These are phyloP conservation scores for Colletotrichum sp. DNA, from an alignment of 2,329 filamentous ascomycete genomes.

Conservation along the genomic window DNA sequence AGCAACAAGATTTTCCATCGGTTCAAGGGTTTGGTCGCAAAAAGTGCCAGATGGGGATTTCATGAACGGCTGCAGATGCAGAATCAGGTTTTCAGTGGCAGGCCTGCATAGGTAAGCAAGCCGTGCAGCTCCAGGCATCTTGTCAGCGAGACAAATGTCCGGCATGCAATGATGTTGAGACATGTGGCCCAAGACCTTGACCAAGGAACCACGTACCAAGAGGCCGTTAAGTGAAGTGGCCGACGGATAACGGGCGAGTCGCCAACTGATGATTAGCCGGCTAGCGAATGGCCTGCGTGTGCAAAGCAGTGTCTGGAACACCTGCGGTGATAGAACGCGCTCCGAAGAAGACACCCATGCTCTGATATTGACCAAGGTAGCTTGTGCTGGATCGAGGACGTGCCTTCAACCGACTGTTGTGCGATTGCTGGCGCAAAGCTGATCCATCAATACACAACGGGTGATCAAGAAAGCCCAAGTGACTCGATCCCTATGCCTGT, in stretches of 20 bases:
- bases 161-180: background rate
- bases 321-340: background rate
- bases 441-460: background rate
- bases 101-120: background rate
- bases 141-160: background rate
- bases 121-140: background rate
- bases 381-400: background rate
- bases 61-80: background rate
- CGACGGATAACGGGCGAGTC: background rate
- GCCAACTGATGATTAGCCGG: background rate
- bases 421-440: background rate
- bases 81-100: background rate
- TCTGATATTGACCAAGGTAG: background rate
- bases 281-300: background rate
- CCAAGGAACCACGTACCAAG: background rate
- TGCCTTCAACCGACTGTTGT: background rate
- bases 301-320: background rate
- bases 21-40: background rate
- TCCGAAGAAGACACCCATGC: background rate
- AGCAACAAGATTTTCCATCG: background rate
- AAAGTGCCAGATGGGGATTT: background rate
- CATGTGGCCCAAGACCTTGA: background rate
- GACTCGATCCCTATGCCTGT: background rate
- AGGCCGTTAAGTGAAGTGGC: background rate
- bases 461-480: background rate